phyloP scores from a whole-genome alignment of 768 basidiomycete genomes.

The Dioszegia aurantiaca region DNA sequence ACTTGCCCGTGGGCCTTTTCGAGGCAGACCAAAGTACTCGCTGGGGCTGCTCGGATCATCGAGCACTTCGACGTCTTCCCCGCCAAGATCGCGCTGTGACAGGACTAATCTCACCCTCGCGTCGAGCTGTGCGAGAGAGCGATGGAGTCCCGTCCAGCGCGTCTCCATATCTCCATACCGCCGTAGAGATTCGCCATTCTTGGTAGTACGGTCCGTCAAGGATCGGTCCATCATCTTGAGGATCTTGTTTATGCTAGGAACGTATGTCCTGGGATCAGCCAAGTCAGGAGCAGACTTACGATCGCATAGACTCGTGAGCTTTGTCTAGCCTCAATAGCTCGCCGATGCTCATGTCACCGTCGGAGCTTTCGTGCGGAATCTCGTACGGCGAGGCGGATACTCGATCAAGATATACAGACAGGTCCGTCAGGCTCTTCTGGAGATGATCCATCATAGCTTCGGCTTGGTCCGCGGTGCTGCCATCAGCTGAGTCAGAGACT shows the following conservation, averaged over 20 bases:
- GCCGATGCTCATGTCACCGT: slow-evolving; percentile 20
- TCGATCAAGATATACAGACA: slow-evolving; percentile 29
- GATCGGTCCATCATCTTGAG: slow-evolving; percentile 92
- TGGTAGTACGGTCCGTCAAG: slow-evolving; percentile 85
- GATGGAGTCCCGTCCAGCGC: slow-evolving; percentile 12
- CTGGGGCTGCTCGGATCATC: slow-evolving; percentile 3
- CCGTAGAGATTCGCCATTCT: slow-evolving; percentile 91
- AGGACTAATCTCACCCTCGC: slow-evolving; percentile 2
- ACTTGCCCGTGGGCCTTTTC: no score
- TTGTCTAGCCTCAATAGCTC: slow-evolving; percentile 23
- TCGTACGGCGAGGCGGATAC: slow-evolving; percentile 22
- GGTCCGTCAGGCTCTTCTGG: slow-evolving; percentile 65
- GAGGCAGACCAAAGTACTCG: no score
- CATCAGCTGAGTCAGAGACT: background rate
- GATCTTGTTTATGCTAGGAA: slow-evolving; percentile 88
- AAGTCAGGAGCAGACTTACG: slow-evolving; percentile 56
- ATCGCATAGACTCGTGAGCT: slow-evolving; percentile 77
- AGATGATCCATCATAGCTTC: slow-evolving; percentile 96
- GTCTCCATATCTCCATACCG: slow-evolving; percentile 49
- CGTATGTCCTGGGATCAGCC: slow-evolving; percentile 68
- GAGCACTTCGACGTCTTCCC: slow-evolving; percentile 5
- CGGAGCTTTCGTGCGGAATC: slow-evolving; percentile 16
- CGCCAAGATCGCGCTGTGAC: background rate
- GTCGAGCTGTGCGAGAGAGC: slow-evolving; percentile 11
- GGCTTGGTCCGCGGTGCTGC: slow-evolving; percentile 77